These are phyloP conservation scores for Salicornia ramosissima DNA, from an alignment of 148 eudicot species.

Conservation along the genomic window DNA sequence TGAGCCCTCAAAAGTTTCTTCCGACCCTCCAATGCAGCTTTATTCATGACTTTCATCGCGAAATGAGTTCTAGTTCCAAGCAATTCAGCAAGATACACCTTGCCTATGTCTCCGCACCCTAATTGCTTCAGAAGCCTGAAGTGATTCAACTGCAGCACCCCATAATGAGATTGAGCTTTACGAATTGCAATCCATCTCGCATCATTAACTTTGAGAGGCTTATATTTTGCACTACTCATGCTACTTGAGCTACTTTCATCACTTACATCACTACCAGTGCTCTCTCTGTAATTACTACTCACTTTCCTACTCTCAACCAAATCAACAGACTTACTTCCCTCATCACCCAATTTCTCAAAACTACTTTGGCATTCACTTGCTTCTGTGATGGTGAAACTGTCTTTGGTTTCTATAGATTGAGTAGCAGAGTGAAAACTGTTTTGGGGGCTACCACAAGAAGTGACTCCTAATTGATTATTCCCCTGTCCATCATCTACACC, in stretches of 20 bases:
- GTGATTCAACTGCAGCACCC: constrained; percentile 55
- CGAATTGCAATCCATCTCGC: constrained; percentile 82
- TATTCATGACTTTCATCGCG: constrained; percentile 93
- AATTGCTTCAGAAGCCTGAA: constrained; percentile 63
- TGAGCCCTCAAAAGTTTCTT: constrained; percentile 84
- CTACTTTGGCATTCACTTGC: constrained; percentile 57
- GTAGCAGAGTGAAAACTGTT: constrained; percentile 62
- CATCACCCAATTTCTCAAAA: constrained; percentile 48
- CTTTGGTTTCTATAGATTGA: constrained; percentile 70
- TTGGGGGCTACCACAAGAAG: constrained; percentile 61
- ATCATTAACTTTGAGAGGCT: constrained; percentile 87
- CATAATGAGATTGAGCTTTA: constrained; percentile 54
- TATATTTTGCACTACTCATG: constrained; percentile 52
- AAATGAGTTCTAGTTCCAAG: constrained; percentile 67
- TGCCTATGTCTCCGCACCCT: constrained; percentile 92
- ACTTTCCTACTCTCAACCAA: constrained; percentile 60
- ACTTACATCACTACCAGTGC: constrained; percentile 79
- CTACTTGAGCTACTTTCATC: constrained; percentile 88
- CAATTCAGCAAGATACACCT: constrained; percentile 72
- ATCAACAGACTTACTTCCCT: constrained; percentile 44
- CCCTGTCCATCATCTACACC: constrained; percentile 21
- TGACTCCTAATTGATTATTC: constrained; percentile 28
- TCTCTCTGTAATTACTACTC: constrained; percentile 64
- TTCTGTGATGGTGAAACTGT: constrained; percentile 77
- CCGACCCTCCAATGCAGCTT: constrained; percentile 61